phyloP scores from a whole-genome alignment of 148 eudicot species.

The Pouteria glomerata region DNA sequence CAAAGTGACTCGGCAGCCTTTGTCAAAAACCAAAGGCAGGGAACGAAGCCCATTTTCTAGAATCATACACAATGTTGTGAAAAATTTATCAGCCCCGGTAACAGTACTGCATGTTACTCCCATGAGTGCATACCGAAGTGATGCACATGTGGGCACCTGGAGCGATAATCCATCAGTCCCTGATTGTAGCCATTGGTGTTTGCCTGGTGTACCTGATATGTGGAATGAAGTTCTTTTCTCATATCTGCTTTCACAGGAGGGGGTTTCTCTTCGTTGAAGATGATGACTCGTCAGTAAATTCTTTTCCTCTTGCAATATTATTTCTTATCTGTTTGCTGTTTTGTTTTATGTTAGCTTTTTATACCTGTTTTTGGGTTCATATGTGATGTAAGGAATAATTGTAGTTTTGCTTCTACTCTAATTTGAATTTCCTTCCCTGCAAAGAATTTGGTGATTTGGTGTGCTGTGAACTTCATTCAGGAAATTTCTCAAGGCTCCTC shows the following conservation, averaged over 20 bases:
- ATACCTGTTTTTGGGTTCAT: background rate
- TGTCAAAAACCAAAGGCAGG: constrained; percentile 38
- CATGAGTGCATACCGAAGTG: constrained; percentile 77
- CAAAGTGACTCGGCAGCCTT: constrained; percentile 59
- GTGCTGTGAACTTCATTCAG: background rate
- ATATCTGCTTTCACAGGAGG: constrained; percentile 32
- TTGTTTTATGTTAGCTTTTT: background rate
- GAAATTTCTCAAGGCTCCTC: background rate
- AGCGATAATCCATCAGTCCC: constrained; percentile 66
- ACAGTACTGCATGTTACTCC: constrained; percentile 15
- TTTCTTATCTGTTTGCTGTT: background rate
- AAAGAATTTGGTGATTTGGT: background rate
- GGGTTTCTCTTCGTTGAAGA: background rate
- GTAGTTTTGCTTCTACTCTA: background rate
- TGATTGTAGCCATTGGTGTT: constrained; percentile 91
- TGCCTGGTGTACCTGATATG: constrained; percentile 84
- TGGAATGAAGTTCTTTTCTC: constrained; percentile 84
- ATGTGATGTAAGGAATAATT: background rate
- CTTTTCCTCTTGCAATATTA: background rate
- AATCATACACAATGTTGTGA: constrained; percentile 37
- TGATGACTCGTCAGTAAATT: background rate
- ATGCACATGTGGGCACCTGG: constrained; percentile 83
- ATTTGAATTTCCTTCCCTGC: background rate
- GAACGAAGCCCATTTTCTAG: constrained; percentile 52
- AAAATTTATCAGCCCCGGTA: constrained; percentile 15